phyloP scores from a whole-genome alignment of 306 rosid species.

The Rubus parviflorus region DNA sequence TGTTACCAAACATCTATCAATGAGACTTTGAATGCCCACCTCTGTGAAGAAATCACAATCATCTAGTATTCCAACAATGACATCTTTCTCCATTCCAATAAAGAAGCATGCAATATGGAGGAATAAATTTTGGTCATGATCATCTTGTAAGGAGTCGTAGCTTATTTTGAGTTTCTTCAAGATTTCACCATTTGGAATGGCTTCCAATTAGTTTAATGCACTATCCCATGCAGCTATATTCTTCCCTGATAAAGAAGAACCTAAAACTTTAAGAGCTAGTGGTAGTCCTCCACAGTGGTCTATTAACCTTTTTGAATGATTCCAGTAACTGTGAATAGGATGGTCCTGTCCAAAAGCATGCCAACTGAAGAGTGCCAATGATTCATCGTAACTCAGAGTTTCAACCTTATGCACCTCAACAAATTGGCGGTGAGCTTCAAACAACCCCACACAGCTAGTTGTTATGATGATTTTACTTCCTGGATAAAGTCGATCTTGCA shows the following conservation, averaged over 20 bases:
- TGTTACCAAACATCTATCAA: background rate
- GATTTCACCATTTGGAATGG: background rate
- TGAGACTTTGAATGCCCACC: background rate
- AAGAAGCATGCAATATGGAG: constrained; percentile 7
- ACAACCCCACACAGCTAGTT: background rate
- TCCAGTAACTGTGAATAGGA: background rate
- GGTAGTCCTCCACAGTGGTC: background rate
- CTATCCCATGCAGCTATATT: background rate
- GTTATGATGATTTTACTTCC: background rate
- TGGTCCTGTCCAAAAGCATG: background rate
- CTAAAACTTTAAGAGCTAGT: too few species aligned
- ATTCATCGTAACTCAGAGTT: background rate
- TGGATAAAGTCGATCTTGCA: too few species aligned
- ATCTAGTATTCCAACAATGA: background rate
- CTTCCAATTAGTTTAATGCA: background rate
- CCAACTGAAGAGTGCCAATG: background rate
- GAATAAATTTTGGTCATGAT: background rate
- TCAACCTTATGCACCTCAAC: background rate
- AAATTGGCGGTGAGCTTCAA: background rate
- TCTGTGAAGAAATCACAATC: background rate
- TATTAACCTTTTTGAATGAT: background rate
- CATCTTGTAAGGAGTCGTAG: constrained; percentile 4
- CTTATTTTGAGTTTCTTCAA: constrained; percentile 11
- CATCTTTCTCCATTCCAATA: background rate
- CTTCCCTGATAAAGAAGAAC: background rate